Conservation (phyloP, 176 grass and related monocot species). For the Musa itinerans region DNA sequence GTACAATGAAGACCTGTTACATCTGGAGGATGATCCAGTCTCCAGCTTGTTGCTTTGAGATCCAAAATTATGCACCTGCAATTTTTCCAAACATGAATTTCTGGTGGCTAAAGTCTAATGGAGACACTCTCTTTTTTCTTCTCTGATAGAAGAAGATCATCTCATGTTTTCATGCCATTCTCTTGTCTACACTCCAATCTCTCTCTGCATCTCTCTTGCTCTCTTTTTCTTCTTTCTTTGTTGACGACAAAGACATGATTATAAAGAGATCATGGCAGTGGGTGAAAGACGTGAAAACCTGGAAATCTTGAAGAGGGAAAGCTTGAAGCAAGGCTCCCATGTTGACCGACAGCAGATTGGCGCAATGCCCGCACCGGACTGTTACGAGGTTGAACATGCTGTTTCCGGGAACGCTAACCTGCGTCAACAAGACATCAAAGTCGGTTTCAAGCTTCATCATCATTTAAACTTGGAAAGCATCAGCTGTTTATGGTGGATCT, state of each 20-base stretch:
- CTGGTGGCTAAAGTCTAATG: neutral
- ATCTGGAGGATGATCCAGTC: conserved; percentile 34
- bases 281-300: conserved; percentile 33
- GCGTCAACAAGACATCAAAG: conserved; percentile 20
- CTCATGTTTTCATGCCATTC: too few species aligned
- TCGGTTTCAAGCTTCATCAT: neutral
- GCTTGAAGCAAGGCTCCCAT: conserved; percentile 53
- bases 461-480: neutral
- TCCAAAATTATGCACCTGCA: conserved; percentile 45
- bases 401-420: conserved; percentile 85
- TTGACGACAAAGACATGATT: neutral
- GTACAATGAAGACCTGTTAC: conserved; percentile 29
- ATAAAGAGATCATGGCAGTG: neutral
- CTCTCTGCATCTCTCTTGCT: too few species aligned
- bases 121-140: neutral
- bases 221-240: too few species aligned
- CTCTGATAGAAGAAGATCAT: neutral
- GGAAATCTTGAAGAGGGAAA: conserved; percentile 46
- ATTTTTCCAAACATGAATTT: neutral
- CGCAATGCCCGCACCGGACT: conserved; percentile 89
- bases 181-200: too few species aligned
- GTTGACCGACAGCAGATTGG: conserved; percentile 75
- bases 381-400: conserved; percentile 71
- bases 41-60: conserved; percentile 29
- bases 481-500: neutral